These are phyloP conservation scores for Phytophthora melonis DNA, from an alignment of 352 stramenopile genomes.

Conservation along the genomic window DNA sequence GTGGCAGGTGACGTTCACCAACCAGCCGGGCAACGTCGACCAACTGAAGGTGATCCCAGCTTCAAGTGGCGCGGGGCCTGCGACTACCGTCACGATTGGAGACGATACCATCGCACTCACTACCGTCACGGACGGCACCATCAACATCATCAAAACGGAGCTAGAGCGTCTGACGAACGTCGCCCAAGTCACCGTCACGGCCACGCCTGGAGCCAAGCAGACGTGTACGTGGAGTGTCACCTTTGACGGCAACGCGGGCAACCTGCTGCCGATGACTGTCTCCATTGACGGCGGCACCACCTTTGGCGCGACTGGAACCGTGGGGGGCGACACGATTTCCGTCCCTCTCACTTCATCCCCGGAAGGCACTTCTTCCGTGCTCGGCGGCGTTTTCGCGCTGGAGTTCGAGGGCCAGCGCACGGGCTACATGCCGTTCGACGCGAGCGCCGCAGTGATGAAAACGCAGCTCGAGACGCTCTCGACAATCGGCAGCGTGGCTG, in stretches of 20 bases:
- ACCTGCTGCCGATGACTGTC: constrained; percentile 69
- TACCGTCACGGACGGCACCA: constrained; percentile 78
- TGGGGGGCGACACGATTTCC: constrained; percentile 56
- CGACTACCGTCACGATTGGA: constrained; percentile 56
- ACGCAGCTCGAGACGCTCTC: constrained; percentile 90
- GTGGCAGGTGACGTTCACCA: constrained; percentile 93
- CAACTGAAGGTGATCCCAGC: constrained; percentile 74
- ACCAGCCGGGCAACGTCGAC: constrained; percentile 87
- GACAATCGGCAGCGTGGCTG: constrained; percentile 90
- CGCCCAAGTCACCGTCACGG: constrained; percentile 89
- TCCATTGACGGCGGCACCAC: constrained; percentile 50
- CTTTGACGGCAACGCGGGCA: constrained; percentile 94
- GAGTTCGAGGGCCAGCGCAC: constrained; percentile 91
- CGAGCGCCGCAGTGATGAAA: constrained; percentile 89
- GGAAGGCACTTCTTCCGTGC: constrained; percentile 59
- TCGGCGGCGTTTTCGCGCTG: constrained; percentile 90
- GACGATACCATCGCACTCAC: constrained; percentile 88
- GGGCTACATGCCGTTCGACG: constrained; percentile 91
- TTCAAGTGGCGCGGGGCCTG: constrained; percentile 44
- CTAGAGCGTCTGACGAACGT: constrained; percentile 93
- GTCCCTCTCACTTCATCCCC: constrained; percentile 44
- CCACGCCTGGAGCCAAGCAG: constrained; percentile 54
- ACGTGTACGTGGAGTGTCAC: constrained; percentile 94
- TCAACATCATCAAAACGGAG: constrained; percentile 96
- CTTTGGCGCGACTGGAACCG: constrained; percentile 45